Evolutionary conservation across 1,284 basidiomycete genomes (phyloP), one percentile per base, ranked within the genome.

Genomic region (Ganoderma lingzhi): DNA sequence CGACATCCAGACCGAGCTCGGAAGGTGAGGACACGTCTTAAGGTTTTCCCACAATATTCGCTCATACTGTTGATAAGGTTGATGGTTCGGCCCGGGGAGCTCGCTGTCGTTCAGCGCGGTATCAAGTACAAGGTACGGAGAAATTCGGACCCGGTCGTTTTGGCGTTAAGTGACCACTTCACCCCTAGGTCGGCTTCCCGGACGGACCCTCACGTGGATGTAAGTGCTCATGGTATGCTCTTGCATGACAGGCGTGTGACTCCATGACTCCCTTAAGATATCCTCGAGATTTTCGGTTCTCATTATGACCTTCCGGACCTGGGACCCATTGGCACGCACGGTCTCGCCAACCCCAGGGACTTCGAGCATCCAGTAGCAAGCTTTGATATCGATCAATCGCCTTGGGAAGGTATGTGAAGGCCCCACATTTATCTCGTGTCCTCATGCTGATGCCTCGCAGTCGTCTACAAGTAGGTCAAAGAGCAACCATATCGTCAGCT

Each of bases 1-100:
- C 70, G 88, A 91, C 76, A 86, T 93, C 64, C 88, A 89, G 78
- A 92, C 91, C 5, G 91, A 93, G 79, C 86, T 90, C 70, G 91
- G 91, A 67, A 86, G 84, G 86, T 89, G 72, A 74, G 86, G 71
- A 45, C 6, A n/a, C 41, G 10, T 6, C 5, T 4, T 37, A 15
- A 28, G 39, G 19, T 12, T 39, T 6, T 5, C 23, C 15, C 3
- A 23, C 37, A 30, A 62, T 39, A 35, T 4, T 28, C 19, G 39
- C 8, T 35, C 2, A 58, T 15, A 32, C 55, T 19, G 8, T 15
- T 63, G 15, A 4, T 19, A 15, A 76, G 75, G 63, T 19, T 92
- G 65, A 88, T 90, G 86, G 89, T 88, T n/a, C 78, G 86, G 10
- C 87, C 89, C 17, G 89, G 90, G 39, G 89, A 92, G 76, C 80